These are phyloP conservation scores for Rhodomyrtus psidioides DNA, from an alignment of 441 rosid species.

Conservation along the genomic window DNA sequence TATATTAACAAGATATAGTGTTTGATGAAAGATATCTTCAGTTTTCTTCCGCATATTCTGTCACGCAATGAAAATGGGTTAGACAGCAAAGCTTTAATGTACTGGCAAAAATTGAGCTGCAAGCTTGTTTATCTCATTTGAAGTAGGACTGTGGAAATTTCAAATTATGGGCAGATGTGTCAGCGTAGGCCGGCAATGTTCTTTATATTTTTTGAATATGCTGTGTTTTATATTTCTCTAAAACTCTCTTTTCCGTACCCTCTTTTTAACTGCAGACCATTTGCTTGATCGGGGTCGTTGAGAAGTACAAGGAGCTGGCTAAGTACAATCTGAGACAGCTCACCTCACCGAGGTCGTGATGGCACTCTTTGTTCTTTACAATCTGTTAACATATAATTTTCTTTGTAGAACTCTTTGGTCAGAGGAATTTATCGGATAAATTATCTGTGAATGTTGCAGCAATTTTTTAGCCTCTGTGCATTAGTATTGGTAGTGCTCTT, in stretches of 20 bases:
- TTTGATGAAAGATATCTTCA: background rate
- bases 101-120: background rate
- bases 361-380: background rate
- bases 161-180: background rate
- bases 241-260: background rate
- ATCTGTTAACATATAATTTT: background rate
- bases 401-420: background rate
- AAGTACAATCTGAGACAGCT: constrained; percentile 90
- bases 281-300: constrained; percentile 69
- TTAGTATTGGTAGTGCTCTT: background rate
- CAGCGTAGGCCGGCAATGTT: background rate
- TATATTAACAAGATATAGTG: background rate
- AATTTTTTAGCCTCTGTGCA: background rate
- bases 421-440: background rate
- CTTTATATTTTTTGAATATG: background rate
- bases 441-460: background rate
- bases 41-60: background rate
- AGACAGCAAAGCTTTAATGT: background rate
- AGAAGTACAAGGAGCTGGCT: constrained; percentile 80
- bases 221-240: background rate
- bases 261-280: background rate
- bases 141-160: background rate
- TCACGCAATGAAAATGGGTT: background rate
- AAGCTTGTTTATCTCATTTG: background rate
- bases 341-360: constrained; percentile 39